phyloP scores from a whole-genome alignment of 129 eudicot species.

The Dittrichia graveolens region DNA sequence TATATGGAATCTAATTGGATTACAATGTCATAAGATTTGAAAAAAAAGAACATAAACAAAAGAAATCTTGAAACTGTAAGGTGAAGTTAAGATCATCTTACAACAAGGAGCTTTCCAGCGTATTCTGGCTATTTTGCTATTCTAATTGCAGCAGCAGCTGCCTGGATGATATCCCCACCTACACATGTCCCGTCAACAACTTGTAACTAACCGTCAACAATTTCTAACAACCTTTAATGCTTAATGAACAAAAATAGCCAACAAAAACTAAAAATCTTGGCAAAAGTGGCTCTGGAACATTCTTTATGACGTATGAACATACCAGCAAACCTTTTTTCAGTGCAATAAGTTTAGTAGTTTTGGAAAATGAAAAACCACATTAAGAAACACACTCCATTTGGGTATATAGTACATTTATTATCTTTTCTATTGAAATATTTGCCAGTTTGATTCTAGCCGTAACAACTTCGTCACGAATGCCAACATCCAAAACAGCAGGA shows the following conservation, averaged over 20 bases:
- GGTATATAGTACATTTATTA: neutral
- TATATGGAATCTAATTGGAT: neutral
- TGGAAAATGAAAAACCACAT: neutral
- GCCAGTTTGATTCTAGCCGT: neutral
- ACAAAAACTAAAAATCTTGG: neutral
- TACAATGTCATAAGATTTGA: neutral
- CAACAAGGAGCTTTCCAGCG: slow-evolving; percentile 70
- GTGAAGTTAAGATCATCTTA: slow-evolving; percentile 40
- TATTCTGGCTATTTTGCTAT: slow-evolving; percentile 47
- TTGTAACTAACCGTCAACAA: neutral
- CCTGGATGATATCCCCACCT: slow-evolving; percentile 33
- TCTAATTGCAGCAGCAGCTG: slow-evolving; percentile 20
- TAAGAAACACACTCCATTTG: neutral
- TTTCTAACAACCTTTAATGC: too few relatives aligned
- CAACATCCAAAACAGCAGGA: slow-evolving; percentile 25
- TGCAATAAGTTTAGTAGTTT: slow-evolving; percentile 69
- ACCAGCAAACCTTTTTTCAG: slow-evolving; percentile 80
- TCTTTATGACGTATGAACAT: slow-evolving; percentile 13
- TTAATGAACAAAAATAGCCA: too few relatives aligned
- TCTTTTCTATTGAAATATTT: neutral
- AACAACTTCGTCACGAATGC: slow-evolving; percentile 21
- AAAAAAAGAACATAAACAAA: neutral
- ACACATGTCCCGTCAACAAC: neutral
- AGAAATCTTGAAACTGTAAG: neutral
- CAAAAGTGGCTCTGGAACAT: neutral